phyloP scores from a whole-genome alignment of 1,284 basidiomycete genomes.

The Malassezia arunalokei region DNA sequence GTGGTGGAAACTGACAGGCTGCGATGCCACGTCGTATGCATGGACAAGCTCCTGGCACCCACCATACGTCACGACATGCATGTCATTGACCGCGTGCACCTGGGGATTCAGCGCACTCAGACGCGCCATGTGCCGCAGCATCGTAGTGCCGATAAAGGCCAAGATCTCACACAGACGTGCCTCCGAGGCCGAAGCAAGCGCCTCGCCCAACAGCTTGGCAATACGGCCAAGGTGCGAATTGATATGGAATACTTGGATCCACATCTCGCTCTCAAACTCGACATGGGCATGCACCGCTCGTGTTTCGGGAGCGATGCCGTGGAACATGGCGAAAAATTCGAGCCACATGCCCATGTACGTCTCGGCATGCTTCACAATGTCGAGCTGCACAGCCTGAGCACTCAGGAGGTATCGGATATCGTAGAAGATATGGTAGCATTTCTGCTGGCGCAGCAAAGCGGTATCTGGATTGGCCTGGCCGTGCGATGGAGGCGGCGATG shows the following conservation, averaged over 20 bases:
- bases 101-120: constrained; percentile 48
- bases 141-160: constrained; percentile 59
- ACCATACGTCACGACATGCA: constrained; percentile 13
- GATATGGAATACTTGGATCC: constrained; percentile 42
- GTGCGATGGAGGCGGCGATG: constrained; percentile 20
- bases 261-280: constrained; percentile 44
- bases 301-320: constrained; percentile 34
- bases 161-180: constrained; percentile 60
- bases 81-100: constrained; percentile 53
- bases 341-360: constrained; percentile 24
- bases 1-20: constrained; percentile 68
- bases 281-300: constrained; percentile 36
- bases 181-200: constrained; percentile 49
- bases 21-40: constrained; percentile 45
- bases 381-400: constrained; percentile 35
- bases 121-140: constrained; percentile 45
- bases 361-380: constrained; percentile 23
- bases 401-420: constrained; percentile 39
- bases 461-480: constrained; percentile 28
- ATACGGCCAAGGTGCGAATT: constrained; percentile 36
- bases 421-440: constrained; percentile 41
- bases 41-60: constrained; percentile 50
- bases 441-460: constrained; percentile 25
- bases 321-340: constrained; percentile 35
- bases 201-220: constrained; percentile 37